A percentile compares a stretch with the other conserved stretches of the same genome.
Evolutionary conservation across 73 alveolate genomes (phyloP).

Genomic region (Paramecium sonneborni): DNA sequence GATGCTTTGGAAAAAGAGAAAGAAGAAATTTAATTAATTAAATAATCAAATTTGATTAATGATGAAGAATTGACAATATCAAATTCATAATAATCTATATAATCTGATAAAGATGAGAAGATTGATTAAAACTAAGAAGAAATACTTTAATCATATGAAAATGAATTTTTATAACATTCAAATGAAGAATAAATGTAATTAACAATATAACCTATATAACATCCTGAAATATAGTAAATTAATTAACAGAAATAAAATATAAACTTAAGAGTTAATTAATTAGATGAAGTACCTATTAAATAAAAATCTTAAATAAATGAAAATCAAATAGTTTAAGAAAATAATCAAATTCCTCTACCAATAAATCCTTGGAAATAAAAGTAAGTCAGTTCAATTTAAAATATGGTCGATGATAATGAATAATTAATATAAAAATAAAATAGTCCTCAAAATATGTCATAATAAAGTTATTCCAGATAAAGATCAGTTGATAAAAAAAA

Average conservation of each 20-base stretch:
- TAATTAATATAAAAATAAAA: background rate
- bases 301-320: background rate
- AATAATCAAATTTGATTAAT: background rate
- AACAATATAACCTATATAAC: background rate
- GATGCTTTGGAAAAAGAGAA: background rate
- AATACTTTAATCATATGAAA: background rate
- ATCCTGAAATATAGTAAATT: background rate
- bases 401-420: background rate
- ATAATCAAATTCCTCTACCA: background rate
- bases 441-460: background rate
- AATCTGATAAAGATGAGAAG: background rate
- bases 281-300: background rate
- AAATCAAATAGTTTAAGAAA: too few relatives aligned
- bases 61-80: background rate
- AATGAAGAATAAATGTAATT: background rate
- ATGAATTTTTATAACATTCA: background rate
- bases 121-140: background rate
- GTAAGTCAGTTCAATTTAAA: background rate
- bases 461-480: background rate
- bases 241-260: background rate
- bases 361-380: constrained; percentile 20
- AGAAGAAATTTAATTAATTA: background rate
- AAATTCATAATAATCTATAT: background rate
- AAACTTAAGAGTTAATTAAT: background rate
- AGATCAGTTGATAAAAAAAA: constrained; percentile 1